Base-by-base conservation (phyloP, 805 yeast species). In the Lipomyces lipofer region DNA sequence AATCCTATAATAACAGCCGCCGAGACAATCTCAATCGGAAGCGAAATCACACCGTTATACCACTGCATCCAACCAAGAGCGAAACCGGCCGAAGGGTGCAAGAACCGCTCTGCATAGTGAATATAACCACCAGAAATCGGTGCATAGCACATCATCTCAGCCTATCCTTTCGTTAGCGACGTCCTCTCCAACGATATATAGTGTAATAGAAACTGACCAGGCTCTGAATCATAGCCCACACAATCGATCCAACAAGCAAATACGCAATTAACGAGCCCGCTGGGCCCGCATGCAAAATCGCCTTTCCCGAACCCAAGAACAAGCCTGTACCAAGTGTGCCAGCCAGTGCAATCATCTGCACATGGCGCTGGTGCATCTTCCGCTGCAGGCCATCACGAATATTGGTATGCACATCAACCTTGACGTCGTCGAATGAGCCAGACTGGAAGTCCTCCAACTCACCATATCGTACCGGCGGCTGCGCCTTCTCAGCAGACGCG, bases 291-390 rank as follows among this genome's bases (percentile, higher is more conserved):
- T 54, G 54, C 21, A 60, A 52, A 35, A 66, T 59, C 12, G 58
- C 56, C 35, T 49, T 49, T 4, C 60, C 62, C n/a, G 54, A 40
- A 29, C 49, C 51, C 36, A 59, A 33, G 40, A 87, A 87, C 5
- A 87, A 71, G 7, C 87, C 92, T 1, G 92, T 84, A 36, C 95
- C 95, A 60, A 87, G 85, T 36, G 88, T 84, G 49, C 92, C 94
- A 17, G 92, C 89, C 22, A 88, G 83, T 10, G 88, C 86, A 57
- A 88, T 82, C 49, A 88, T 75, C 64, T 86, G 89, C 24, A 88
- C 82, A 71, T 89, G 96, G 54, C 95, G 74, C 49, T 83, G 81
- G 56, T 76, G 71, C 51, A 86, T 73, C 27, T 76, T 75, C 43
- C 92, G 69, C 39, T 54, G 59, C 17, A 54, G 25, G 4, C 59